phyloP scores from a whole-genome alignment of 805 yeast species.

The Myxozyma kluyveri region DNA sequence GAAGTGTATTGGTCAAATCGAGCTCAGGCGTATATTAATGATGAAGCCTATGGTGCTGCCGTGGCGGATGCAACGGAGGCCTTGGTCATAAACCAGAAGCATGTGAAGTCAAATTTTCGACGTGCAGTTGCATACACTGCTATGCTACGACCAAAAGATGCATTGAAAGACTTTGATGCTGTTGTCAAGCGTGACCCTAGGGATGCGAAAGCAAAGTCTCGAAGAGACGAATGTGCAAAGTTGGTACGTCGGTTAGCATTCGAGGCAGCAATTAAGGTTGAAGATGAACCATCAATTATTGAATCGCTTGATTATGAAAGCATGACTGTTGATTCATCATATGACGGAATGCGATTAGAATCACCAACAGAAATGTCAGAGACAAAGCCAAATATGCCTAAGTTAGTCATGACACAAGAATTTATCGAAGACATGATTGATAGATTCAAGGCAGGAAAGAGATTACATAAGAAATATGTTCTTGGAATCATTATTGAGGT shows the following conservation, averaged over 20 bases:
- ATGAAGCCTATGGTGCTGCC: slow-evolving; percentile 84
- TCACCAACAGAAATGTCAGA: slow-evolving; percentile 30
- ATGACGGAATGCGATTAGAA: slow-evolving; percentile 57
- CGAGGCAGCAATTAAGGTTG: slow-evolving; percentile 80
- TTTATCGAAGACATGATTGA: slow-evolving; percentile 66
- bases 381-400: slow-evolving; percentile 33
- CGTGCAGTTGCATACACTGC: slow-evolving; percentile 81
- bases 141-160: slow-evolving; percentile 68
- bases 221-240: slow-evolving; percentile 60
- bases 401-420: slow-evolving; percentile 44
- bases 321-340: slow-evolving; percentile 48
- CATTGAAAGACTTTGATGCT: slow-evolving; percentile 63
- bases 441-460: slow-evolving; percentile 69
- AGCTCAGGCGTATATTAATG: slow-evolving; percentile 82
- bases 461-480: slow-evolving; percentile 75
- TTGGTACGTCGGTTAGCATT: slow-evolving; percentile 72
- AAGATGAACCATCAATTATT: slow-evolving; percentile 54
- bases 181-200: slow-evolving; percentile 63
- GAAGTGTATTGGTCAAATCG: slow-evolving; percentile 91
- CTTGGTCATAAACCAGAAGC: slow-evolving; percentile 60
- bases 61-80: slow-evolving; percentile 74
- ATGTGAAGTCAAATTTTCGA: slow-evolving; percentile 80
- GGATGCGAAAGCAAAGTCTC: slow-evolving; percentile 64
- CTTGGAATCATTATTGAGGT: slow-evolving; percentile 77
- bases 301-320: slow-evolving; percentile 49